A percentile compares a stretch with the other conserved stretches of the same genome.
phyloP scores from a whole-genome alignment of 208 protist genomes.

The Balamuthia mandrillaris region DNA sequence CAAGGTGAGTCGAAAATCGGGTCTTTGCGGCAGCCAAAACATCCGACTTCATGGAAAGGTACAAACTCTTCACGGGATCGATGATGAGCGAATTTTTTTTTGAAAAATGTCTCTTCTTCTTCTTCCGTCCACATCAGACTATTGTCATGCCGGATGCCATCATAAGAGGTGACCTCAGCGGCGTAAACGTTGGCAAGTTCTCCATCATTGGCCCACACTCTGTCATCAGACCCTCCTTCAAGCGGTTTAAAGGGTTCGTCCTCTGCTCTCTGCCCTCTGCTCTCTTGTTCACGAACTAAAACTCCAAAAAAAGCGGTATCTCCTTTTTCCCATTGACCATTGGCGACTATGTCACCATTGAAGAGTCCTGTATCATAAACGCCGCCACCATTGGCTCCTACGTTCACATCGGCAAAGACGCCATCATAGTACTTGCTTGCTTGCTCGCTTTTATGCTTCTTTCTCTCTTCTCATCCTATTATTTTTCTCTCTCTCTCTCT shows the following conservation, averaged over 20 bases:
- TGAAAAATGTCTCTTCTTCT: not conserved
- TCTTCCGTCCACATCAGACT: not conserved
- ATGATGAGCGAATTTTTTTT: not conserved
- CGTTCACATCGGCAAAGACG: conserved; percentile 62
- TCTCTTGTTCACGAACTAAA: not conserved
- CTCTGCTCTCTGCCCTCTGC: not conserved
- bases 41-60: conserved; percentile 56
- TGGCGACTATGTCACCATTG: conserved; percentile 62
- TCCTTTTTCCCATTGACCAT: conserved; percentile 57
- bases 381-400: conserved; percentile 62
- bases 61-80: not conserved
- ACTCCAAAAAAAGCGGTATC: conserved; percentile 46
- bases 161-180: conserved; percentile 55
- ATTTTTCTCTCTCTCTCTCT: too few relatives aligned
- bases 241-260: conserved; percentile 55
- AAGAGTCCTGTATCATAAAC: conserved; percentile 53
- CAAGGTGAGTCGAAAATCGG: conserved; percentile 51
- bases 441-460: too few relatives aligned
- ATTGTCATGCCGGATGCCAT: conserved; percentile 53
- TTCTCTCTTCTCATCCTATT: too few relatives aligned
- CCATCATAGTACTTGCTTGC: conserved; percentile 60
- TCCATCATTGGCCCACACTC: conserved; percentile 28
- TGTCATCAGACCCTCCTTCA: conserved; percentile 57
- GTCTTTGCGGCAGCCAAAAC: conserved; percentile 56
- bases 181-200: conserved; percentile 57